Evolutionary conservation across 169 alveolate species (phyloP).

Genomic region (Plasmodium inui): DNA sequence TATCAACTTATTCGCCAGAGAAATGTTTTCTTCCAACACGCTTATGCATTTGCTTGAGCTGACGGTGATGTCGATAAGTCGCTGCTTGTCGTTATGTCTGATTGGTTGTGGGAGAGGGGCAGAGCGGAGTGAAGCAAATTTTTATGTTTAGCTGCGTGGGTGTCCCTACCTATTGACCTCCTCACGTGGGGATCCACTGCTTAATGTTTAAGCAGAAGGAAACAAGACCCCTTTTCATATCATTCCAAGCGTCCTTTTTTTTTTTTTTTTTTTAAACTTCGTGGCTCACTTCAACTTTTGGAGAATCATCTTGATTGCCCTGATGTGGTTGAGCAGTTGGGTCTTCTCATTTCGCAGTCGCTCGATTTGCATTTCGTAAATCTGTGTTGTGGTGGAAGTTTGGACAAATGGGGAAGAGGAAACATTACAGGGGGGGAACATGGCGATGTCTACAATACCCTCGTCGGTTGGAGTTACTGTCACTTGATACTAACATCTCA

Average conservation of each 20-base stretch:
- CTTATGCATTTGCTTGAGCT: constrained; percentile 47
- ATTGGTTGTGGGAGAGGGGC: neutral
- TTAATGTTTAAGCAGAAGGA: neutral
- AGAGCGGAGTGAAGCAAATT: neutral
- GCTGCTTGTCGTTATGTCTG: constrained; percentile 52
- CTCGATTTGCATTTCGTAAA: constrained; percentile 58
- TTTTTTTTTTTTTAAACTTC: neutral
- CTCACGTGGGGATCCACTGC: neutral
- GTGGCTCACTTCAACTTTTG: constrained; percentile 37
- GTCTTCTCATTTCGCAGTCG: constrained; percentile 39
- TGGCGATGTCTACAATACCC: neutral
- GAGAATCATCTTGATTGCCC: constrained; percentile 46
- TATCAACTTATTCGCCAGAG: constrained; percentile 46
- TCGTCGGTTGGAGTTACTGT: neutral
- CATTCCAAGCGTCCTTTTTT: neutral
- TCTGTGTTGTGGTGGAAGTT: constrained; percentile 1
- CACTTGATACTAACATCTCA: neutral
- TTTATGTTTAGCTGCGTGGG: neutral
- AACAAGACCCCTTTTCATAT: neutral
- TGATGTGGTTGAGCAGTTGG: constrained; percentile 50
- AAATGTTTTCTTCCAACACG: constrained; percentile 37
- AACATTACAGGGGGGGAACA: neutral
- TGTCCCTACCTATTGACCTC: neutral
- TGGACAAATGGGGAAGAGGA: neutral
- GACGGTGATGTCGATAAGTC: constrained; percentile 37